phyloP scores from a whole-genome alignment of 164 flowering plant species.

The Malania oleifera region DNA sequence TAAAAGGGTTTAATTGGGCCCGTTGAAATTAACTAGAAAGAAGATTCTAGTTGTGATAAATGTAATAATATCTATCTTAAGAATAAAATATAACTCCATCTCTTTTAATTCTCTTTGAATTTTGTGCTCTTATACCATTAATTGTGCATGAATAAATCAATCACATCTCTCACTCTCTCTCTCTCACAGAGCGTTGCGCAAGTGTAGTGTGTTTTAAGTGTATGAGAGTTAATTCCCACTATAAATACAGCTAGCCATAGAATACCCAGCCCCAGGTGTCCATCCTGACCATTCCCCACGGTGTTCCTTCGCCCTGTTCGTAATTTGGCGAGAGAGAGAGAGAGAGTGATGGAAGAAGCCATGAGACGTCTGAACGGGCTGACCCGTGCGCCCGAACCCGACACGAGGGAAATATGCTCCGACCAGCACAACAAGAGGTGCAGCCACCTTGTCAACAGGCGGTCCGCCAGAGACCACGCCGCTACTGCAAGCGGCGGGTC shows the following conservation, averaged over 20 bases:
- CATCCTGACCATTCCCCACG: background rate
- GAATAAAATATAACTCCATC: background rate
- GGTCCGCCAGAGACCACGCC: conserved; percentile 19
- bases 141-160: conserved; percentile 11
- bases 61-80: no score
- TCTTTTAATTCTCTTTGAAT: background rate
- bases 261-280: background rate
- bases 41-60: background rate
- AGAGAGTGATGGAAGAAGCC: conserved; percentile 40
- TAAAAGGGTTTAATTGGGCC: no score
- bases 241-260: conserved; percentile 13
- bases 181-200: no score
- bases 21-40: no score
- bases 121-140: background rate
- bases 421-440: conserved; percentile 7
- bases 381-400: conserved; percentile 8
- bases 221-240: no score
- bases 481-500: conserved; percentile 10
- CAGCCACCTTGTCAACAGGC: conserved; percentile 19
- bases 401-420: background rate
- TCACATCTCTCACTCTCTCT: conserved; percentile 8
- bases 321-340: background rate
- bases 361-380: conserved; percentile 27
- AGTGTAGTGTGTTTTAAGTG: no score
- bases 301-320: no score